Evolutionary conservation across 1,284 basidiomycete genomes (phyloP).

Genomic region (Puccinia coronata): DNA sequence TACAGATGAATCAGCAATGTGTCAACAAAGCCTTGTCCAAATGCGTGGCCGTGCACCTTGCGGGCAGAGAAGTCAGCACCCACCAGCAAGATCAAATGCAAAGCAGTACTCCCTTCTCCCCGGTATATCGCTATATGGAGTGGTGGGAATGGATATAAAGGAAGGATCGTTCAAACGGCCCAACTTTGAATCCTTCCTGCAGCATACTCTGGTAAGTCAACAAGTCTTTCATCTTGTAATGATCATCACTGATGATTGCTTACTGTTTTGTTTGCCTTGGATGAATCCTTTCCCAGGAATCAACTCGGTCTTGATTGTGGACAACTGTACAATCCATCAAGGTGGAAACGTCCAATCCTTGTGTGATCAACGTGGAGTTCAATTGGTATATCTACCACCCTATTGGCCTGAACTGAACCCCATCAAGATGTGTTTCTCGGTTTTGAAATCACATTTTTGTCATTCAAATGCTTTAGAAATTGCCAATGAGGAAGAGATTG

Average conservation of each 20-base stretch:
- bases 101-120: not conserved
- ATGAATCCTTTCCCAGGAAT: conserved; percentile 20
- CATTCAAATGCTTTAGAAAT: not conserved
- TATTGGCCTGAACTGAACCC: conserved; percentile 28
- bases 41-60: not conserved
- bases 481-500: not conserved
- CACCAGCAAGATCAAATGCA: not conserved
- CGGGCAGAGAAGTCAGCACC: not conserved
- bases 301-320: conserved; percentile 12
- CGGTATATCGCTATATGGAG: not conserved
- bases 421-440: conserved; percentile 29
- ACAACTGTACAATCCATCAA: conserved; percentile 11
- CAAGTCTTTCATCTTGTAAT: not conserved
- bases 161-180: not conserved
- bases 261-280: not conserved
- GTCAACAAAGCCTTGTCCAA: not conserved
- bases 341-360: not conserved
- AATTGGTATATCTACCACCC: conserved; percentile 11
- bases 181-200: conserved; percentile 13
- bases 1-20: not conserved
- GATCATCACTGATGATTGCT: not conserved
- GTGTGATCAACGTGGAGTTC: conserved; percentile 2
- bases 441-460: not conserved
- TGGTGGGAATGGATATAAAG: not conserved
- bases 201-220: not conserved